These are phyloP conservation scores for Zygoascus hellenicus DNA, from an alignment of 1,139 yeast genomes.

Conservation along the genomic window DNA sequence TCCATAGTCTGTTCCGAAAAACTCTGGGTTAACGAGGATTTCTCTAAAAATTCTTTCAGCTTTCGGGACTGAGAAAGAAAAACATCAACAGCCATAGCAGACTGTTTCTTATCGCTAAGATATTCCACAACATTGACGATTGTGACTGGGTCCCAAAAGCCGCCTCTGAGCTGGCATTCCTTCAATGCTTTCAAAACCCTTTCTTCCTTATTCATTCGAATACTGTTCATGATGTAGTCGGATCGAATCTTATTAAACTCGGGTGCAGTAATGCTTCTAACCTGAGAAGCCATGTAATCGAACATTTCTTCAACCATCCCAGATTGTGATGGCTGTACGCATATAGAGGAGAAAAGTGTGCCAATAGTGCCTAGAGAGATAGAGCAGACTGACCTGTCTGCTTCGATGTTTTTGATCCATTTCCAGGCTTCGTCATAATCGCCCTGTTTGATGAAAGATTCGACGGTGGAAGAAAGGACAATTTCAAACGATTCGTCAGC, in stretches of 20 bases:
- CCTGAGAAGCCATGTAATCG: constrained; percentile 25
- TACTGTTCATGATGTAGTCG: constrained; percentile 22
- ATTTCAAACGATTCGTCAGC: constrained; percentile 6
- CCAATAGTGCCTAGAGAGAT: constrained; percentile 20
- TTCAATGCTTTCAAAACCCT: constrained; percentile 28
- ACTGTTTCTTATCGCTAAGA: constrained; percentile 20
- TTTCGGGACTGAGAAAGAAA: constrained; percentile 22
- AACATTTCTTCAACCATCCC: constrained; percentile 24
- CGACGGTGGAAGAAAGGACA: constrained; percentile 22
- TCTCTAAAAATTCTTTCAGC: constrained; percentile 12
- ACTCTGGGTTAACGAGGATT: constrained; percentile 7
- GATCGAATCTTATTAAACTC: constrained; percentile 22
- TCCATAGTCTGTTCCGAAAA: constrained; percentile 15
- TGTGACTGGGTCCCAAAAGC: constrained; percentile 33
- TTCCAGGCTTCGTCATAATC: constrained; percentile 30
- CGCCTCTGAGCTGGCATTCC: constrained; percentile 30
- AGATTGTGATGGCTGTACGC: constrained; percentile 14
- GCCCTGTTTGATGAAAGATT: constrained; percentile 30
- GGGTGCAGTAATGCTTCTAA: constrained; percentile 13
- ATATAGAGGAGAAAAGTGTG: constrained; percentile 20
- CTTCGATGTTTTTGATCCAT: constrained; percentile 31
- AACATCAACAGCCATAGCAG: constrained; percentile 23
- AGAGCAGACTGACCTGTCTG: constrained; percentile 20
- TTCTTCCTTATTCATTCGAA: constrained; percentile 17
- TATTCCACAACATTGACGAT: constrained; percentile 21